Percentiles rank a stretch among this genome's conserved stretches.
These are phyloP conservation scores for Scedosporium dehoogii DNA, from an alignment of 2,329 filamentous ascomycete species.

Conservation along the genomic window DNA sequence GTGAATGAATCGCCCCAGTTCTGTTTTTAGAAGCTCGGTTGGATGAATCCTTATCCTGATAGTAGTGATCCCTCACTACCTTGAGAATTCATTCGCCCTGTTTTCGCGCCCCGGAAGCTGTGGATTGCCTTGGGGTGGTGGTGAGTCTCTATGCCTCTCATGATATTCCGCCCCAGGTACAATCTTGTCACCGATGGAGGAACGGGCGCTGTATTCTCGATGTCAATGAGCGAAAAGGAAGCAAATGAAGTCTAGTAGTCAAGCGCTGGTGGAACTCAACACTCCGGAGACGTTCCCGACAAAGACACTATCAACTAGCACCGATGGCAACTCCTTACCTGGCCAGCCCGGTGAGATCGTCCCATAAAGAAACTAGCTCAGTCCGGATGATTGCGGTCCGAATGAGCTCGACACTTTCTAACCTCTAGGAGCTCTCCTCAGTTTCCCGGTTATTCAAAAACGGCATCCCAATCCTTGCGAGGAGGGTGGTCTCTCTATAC, in stretches of 20 bases:
- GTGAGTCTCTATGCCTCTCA: not conserved
- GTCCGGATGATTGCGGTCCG: not conserved
- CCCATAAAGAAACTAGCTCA: too few relatives aligned
- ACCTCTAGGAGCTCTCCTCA: not conserved
- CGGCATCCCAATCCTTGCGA: not conserved
- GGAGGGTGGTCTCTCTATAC: not conserved
- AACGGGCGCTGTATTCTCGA: not conserved
- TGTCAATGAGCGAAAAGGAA: not conserved
- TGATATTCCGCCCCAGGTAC: not conserved
- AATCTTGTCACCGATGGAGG: not conserved
- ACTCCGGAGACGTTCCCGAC: not conserved
- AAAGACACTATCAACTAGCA: not conserved
- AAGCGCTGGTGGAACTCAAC: not conserved
- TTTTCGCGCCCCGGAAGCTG: not conserved
- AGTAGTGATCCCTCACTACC: too few relatives aligned
- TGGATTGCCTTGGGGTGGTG: not conserved
- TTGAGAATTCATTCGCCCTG: not conserved
- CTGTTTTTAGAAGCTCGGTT: too few relatives aligned
- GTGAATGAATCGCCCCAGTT: too few relatives aligned
- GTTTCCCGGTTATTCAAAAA: not conserved
- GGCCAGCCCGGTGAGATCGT: too few relatives aligned
- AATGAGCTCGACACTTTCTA: not conserved
- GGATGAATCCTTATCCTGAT: too few relatives aligned
- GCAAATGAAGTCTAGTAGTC: not conserved
- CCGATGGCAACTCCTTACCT: too few relatives aligned